Evolutionary conservation across 2,329 filamentous ascomycete genomes (phyloP), one percentile per base, ranked within the genome.

Genomic region (Nemania serpens): DNA sequence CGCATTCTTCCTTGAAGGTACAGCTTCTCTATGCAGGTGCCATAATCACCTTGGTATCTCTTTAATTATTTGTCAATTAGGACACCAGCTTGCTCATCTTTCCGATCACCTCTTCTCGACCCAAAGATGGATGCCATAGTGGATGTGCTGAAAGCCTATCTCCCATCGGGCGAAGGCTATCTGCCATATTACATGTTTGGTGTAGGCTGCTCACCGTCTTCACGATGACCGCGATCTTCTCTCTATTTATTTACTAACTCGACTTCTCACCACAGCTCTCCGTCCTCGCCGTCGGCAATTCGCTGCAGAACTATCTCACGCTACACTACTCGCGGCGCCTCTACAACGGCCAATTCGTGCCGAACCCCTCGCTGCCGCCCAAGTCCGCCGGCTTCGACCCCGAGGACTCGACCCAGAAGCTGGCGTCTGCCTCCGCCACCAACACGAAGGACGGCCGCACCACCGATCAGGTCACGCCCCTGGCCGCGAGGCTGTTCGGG

Each of bases 241-340:
- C 42, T 36, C 43, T 15, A 13, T 20, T 39, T 39, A 10, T 39
- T n/a, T 39, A 48, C 48, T 54, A 18, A 63, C 43, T 25, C 25
- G 18, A 20, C 10, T 29, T 34, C 42, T 9, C 29, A 13, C 3
- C 50, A 25, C 66, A 97, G 94, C 84, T 96, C 73, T 92, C 92
- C 58, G 73, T 93, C 58, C 84, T 96, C 59, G 92, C 94, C 33
- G 82, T 95, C 61, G 89, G 86, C 71, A 99, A 99, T 81, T 90
- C 88, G 37, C 74, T 96, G 48, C 93, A 97, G 81, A 87, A 91
- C 73, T 96, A 96, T 78, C 71, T 80, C 37, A 96, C 92, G 17
- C 83, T 93, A 3, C 82, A 88, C 75, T 96, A 91, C 78, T 93
- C 93, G 7, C 87, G 88, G n/a, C 89, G 91, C 75, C 86, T 98